Percentiles rank a stretch among this genome's conserved stretches.
phyloP scores from a whole-genome alignment of 768 basidiomycete genomes.

The Suillus clintonianus region DNA sequence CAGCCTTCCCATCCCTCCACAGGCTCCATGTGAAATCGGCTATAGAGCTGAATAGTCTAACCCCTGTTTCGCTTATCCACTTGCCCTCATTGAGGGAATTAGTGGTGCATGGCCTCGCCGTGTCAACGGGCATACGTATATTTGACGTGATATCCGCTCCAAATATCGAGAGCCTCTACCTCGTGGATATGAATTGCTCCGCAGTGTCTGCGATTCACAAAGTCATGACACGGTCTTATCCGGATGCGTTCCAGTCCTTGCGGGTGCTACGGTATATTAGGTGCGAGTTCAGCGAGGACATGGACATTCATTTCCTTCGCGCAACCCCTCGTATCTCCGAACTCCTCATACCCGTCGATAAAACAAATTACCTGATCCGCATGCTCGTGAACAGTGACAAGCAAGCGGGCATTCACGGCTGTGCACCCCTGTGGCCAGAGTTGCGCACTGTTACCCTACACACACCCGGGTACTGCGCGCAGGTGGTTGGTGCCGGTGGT shows the following conservation, averaged over 20 bases:
- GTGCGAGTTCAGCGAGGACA: conserved; percentile 32
- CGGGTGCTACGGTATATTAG: conserved; percentile 26
- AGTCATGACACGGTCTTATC: conserved; percentile 26
- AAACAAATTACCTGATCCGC: conserved; percentile 29
- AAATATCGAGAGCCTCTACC: conserved; percentile 31
- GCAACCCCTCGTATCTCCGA: conserved; percentile 33
- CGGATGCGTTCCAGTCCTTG: conserved; percentile 30
- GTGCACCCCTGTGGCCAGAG: conserved; percentile 30
- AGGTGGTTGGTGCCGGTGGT: conserved; percentile 14
- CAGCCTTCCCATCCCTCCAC: conserved; percentile 21
- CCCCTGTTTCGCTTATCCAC: conserved; percentile 20
- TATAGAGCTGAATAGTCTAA: conserved; percentile 25
- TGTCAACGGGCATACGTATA: conserved; percentile 29
- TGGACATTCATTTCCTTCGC: conserved; percentile 32
- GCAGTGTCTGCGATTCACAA: conserved; percentile 30
- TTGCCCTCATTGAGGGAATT: conserved; percentile 31
- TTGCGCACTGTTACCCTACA: conserved; percentile 28
- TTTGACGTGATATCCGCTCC: conserved; percentile 34
- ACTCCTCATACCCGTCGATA: conserved; percentile 32
- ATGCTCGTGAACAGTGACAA: conserved; percentile 36
- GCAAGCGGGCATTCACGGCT: conserved; percentile 29
- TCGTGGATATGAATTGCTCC: conserved; percentile 31
- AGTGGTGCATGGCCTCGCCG: conserved; percentile 30
- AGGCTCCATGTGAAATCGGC: conserved; percentile 32
- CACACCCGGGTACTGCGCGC: conserved; percentile 29